Evolutionary conservation across 768 basidiomycete species (phyloP), one percentile per base, ranked within the genome.

Genomic region (Podaxis pistillaris): DNA sequence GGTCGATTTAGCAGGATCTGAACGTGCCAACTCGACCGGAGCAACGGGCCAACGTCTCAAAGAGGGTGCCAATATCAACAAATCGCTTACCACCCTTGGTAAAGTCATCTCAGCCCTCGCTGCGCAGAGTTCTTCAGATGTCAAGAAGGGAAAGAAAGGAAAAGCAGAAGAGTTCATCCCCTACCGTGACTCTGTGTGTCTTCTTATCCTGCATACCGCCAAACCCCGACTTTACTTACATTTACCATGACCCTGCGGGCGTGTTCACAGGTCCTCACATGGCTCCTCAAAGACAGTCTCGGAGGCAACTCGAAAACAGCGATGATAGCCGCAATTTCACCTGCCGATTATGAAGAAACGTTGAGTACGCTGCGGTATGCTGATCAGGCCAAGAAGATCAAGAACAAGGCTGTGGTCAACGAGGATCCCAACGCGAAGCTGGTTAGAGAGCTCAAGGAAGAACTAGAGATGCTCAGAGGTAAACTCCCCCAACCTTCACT

Each of bases 391-490:
- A 99, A 99, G 89, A 96, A 96, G 88, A 99, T 99, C 78, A 98
- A 96, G 88, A 99, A 98, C 77, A 96, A 98, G 80, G 96, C 97
- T 15, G 87, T 98, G 63, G 93, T 99, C 67, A 99, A 99, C 77
- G 97, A 99, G 79, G 97, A 99, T 83, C 97, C 97, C 36, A 99
- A 98, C 70, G 96, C 96, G 71, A 98, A 94, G 80, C 90, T 99
- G 62, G 96, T 99, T 62, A 89, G 96, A 53, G 96, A 98, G 76
- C 90, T 99, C 74, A 99, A 98, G 76, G 97, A 98, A 79, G 97
- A 99, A 76, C 80, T 99, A 49, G 93, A 96, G 73, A 81, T 91
- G 78, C 89, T 98, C 51, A 85, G 94, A 81, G 89, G 89, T 88
- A 75, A 71, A 79, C 49, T 11, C 13, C 55, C 38, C 9, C 26